Percentiles rank a stretch among this genome's conserved stretches.
phyloP scores from a whole-genome alignment of 2,329 filamentous ascomycete genomes.

The Neofusicoccum ribis region DNA sequence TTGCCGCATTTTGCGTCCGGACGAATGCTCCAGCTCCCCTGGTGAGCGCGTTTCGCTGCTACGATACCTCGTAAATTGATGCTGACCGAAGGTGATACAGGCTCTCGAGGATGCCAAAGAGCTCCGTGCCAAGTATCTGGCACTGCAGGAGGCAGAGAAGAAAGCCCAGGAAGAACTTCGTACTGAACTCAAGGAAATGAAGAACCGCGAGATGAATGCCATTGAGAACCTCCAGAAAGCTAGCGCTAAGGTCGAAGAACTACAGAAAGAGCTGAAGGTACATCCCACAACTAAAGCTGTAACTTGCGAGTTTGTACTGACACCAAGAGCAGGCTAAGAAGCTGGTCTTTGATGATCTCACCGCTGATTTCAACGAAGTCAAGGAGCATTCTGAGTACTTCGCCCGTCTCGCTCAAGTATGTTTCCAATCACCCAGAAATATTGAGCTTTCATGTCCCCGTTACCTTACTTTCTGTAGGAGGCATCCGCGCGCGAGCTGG shows the following conservation, averaged over 20 bases:
- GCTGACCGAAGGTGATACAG: neutral
- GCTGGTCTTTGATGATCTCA: neutral
- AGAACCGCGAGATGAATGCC: neutral
- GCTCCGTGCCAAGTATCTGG: neutral
- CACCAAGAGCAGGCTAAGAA: neutral
- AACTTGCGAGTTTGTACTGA: neutral
- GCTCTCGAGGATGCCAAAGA: neutral
- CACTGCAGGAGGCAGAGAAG: neutral
- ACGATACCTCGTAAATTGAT: no score
- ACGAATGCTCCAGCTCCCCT: no score
- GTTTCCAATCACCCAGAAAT: neutral
- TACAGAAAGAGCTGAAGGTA: neutral
- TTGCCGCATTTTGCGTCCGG: no score
- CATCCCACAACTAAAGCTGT: no score
- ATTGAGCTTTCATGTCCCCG: neutral
- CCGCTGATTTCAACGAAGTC: neutral
- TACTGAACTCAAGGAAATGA: neutral
- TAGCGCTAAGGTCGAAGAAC: neutral
- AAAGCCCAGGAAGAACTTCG: neutral
- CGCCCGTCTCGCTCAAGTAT: neutral
- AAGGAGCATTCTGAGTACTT: neutral
- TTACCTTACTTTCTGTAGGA: neutral
- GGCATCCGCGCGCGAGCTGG: neutral
- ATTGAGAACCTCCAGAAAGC: neutral
- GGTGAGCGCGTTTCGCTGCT: no score